Evolutionary conservation across 371 early-diverging fungal genomes (phyloP), one percentile per base, ranked within the genome.

Genomic region (Umbelopsis sp.): DNA sequence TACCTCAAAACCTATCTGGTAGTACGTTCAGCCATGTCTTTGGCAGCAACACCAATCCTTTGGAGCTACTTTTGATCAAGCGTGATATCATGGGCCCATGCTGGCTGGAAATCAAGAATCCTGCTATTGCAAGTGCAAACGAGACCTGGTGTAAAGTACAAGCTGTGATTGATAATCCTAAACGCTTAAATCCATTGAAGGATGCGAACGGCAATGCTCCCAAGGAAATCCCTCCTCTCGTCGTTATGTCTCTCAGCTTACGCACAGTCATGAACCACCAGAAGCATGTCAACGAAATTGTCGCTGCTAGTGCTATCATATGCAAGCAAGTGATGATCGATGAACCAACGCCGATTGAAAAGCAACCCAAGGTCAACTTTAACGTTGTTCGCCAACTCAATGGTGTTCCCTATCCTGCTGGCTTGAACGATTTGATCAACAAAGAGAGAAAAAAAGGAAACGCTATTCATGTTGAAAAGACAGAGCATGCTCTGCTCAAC

Each of bases 21-120:
- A 80, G 78, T 57, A 92, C 95, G 0, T 98, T 98, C 74, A 88
- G 91, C 69, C 93, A 86, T 65, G 82, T 93, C 1, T 99, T 99
- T 84, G 99, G 99, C 12, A 80, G 92, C 4, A 87, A 88, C 52
- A 96, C 97, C 4, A 86, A 87, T 25, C 95, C 97, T 2, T 79
- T 98, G n/a, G 99, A 99, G 76, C 88, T 92, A 52, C 92, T 99
- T 57, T 75, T 99, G 35, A 81, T 97, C 32, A 96, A 97, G 75
- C 90, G 97, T 48, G 91, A 94, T 70, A 80, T 99, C 41, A 99
- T 96, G 97, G 99, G 99, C 1, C 99, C 99, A 3, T 92, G 93
- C 70, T 99, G 99, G 99, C 78, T 99, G 7, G 77, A 84, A 37
- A 83, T 98, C 45, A 75, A 71, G 38, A 69, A 87, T 44, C 80